These are phyloP conservation scores for Entoloma clypeatum DNA, from an alignment of 1,284 basidiomycete species.

Conservation along the genomic window DNA sequence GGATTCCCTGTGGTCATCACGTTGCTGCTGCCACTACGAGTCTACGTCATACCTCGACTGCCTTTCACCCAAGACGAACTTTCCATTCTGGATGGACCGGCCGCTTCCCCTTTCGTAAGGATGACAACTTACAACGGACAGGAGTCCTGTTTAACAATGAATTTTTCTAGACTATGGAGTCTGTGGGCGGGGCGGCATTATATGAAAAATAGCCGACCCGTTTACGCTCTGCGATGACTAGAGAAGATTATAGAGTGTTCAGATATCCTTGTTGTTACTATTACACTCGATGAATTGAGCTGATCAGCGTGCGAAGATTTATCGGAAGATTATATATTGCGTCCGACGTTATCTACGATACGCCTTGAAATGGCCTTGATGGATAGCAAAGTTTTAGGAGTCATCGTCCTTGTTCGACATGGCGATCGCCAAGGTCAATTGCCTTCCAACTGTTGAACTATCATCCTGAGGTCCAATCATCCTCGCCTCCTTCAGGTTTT, in stretches of 20 bases:
- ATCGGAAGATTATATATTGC: too few species aligned
- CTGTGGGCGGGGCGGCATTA: constrained; percentile 46
- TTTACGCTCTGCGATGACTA: not conserved
- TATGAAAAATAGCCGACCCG: constrained; percentile 5
- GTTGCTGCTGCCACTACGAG: constrained; percentile 81
- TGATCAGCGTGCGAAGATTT: too few species aligned
- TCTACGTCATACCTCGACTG: constrained; percentile 68
- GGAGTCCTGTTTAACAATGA: not conserved
- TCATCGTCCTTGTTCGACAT: constrained; percentile 31
- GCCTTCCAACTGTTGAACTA: not conserved
- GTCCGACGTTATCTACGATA: too few species aligned
- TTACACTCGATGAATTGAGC: too few species aligned
- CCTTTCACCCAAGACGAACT: constrained; percentile 83
- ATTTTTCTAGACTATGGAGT: constrained; percentile 49
- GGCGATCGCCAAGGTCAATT: constrained; percentile 33
- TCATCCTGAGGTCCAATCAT: not conserved
- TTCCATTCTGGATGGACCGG: constrained; percentile 81
- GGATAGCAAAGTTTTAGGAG: constrained; percentile 29
- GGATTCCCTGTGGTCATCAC: constrained; percentile 92
- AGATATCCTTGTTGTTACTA: too few species aligned
- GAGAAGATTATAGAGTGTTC: constrained; percentile 1
- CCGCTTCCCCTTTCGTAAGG: constrained; percentile 80
- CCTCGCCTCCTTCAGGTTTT: constrained; percentile 44
- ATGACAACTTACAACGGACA: not conserved
- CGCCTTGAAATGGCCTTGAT: constrained; percentile 13